Base-by-base conservation (phyloP, 352 stramenopile species). In the Detonula confervacea region DNA sequence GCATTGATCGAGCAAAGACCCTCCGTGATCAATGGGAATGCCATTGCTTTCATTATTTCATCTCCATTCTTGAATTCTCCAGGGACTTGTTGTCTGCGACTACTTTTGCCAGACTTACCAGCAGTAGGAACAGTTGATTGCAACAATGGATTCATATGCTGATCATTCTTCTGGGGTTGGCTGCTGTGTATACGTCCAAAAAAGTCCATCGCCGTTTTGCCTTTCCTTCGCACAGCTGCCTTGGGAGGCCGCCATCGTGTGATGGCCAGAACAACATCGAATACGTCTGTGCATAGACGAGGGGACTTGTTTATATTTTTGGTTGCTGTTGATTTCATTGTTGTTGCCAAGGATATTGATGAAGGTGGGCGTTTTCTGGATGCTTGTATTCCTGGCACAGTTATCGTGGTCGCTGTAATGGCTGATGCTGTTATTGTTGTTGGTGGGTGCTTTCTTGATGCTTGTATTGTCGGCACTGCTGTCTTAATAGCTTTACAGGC, bases 231-330 rank as follows among this genome's bases (percentile, higher is more conserved):
- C 20, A 86, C 54, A 0, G n/a, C 22, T 52, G 73, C 71, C 1
- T 22, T 55, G 16, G 77, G 77, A 73, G 77, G 77, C 25, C 22
- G 39, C 77, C 77, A 86, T 27, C 52, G 25, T 6, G 77, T 86
- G 49, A 86, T 68, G 8, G 77, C 66, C 29, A 79, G 81, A 55
- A 86, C 74, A 33, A 63, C 54, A 72, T 86, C 77, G 0, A 72
- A 86, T 44, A 72, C 71, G 64, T 86, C 77, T 27, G 77, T 71
- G 57, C 66, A 86, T 14, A 81, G 61, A 57, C 77, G 77, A 47
- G 74, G 65, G 27, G 73, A 30, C 33, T 66, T 46, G 39, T 24
- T 29, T 30, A 18, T 8, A 30, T 33, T 51, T 16, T 54, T 27
- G n/a, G n/a, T 29, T 65, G 37, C n/a, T n/a, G n/a, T n/a, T n/a